Conservation (phyloP, 1,139 yeast species). For the Blastobotrys petasosporus region DNA sequence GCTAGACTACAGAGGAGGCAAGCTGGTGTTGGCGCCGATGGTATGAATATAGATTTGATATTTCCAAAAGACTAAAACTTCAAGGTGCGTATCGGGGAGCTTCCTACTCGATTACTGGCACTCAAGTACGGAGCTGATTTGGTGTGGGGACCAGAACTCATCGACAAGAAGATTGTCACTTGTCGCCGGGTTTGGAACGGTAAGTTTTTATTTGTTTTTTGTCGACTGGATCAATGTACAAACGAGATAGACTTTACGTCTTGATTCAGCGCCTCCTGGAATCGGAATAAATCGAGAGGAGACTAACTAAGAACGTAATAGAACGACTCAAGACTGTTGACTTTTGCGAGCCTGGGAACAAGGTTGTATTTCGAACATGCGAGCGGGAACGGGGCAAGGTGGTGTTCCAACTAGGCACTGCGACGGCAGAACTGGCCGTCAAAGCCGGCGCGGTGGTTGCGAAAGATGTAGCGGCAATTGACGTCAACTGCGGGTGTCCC, state of each 20-base stretch:
- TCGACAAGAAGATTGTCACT: conserved; percentile 72
- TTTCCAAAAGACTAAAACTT: background rate
- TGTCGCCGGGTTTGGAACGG: conserved; percentile 62
- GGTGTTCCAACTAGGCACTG: conserved; percentile 86
- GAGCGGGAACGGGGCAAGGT: conserved; percentile 53
- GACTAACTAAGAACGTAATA: too few species aligned
- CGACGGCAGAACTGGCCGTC: conserved; percentile 78
- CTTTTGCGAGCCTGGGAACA: conserved; percentile 30
- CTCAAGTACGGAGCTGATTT: conserved; percentile 83
- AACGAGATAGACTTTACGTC: too few species aligned
- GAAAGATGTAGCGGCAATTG: conserved; percentile 84
- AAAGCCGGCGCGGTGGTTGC: conserved; percentile 78
- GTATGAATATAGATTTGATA: conserved; percentile 23
- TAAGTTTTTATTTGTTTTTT: background rate
- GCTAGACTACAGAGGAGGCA: conserved; percentile 49
- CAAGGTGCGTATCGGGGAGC: conserved; percentile 80
- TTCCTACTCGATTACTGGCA: conserved; percentile 78
- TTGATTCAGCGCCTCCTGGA: background rate
- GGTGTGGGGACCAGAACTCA: conserved; percentile 92
- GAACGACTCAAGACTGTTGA: conserved; percentile 33
- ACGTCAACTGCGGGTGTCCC: conserved; percentile 95
- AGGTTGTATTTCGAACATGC: conserved; percentile 64
- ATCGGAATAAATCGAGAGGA: background rate
- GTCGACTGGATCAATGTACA: too few species aligned
- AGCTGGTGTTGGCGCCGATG: conserved; percentile 90